Conservation (phyloP, 495 filamentous ascomycete species). For the Talaromyces stipitatus region DNA sequence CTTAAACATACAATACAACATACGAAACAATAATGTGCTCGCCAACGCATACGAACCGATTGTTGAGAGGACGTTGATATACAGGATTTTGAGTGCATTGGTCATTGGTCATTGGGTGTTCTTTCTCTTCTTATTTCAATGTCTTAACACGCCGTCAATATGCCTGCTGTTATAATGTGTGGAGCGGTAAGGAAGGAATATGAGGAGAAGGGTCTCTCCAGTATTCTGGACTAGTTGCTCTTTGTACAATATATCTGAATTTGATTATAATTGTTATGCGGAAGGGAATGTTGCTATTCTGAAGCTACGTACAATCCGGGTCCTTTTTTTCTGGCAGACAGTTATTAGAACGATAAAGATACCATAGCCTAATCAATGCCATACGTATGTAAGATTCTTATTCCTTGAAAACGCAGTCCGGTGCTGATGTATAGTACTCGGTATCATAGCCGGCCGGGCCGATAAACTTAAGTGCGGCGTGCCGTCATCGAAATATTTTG, state of each 20-base stretch:
- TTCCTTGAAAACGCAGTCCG: no score
- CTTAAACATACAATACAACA: slow-evolving; percentile 16
- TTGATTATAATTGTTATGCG: neutral
- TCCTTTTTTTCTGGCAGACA: no score
- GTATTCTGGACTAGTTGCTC: neutral
- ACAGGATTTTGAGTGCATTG: neutral
- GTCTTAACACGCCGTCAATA: neutral
- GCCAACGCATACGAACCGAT: neutral
- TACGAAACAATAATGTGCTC: neutral
- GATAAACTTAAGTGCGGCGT: neutral
- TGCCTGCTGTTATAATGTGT: neutral
- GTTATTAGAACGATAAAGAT: no score
- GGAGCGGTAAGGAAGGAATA: neutral
- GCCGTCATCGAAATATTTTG: neutral
- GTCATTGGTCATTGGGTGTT: neutral
- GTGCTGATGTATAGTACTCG: neutral
- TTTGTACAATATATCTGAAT: neutral
- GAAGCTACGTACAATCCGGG: neutral
- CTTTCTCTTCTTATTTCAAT: neutral
- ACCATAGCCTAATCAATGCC: no score
- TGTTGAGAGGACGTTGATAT: neutral
- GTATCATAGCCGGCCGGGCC: neutral
- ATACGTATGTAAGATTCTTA: no score
- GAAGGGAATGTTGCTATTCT: neutral
- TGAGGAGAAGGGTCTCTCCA: neutral